Evolutionary conservation across 805 yeast species (phyloP), one percentile per base, ranked within the genome.

Genomic region (Hyphopichia homilentoma): DNA sequence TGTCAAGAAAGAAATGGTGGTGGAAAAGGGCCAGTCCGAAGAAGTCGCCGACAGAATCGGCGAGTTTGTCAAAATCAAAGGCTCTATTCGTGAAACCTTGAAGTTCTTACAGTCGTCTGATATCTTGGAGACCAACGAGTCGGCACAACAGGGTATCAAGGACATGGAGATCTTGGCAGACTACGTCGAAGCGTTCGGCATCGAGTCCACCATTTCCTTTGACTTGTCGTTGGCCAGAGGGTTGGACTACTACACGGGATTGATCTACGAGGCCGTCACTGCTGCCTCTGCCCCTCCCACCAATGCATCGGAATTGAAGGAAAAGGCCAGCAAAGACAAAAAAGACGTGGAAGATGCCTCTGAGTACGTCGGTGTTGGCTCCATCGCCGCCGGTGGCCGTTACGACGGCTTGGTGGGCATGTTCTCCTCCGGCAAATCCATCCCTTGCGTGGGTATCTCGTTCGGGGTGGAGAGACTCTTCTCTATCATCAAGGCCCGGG

Each of bases 341-440:
- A 59, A 55, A 29, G 84, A 74, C 12, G 90, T 76, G 32, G 96
- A 87, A 45, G 97, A 93, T 60, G 96, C 96, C 36, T 84, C 95
- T 33, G 97, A 86, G 43, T 87, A 84, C 48, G 97, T 93, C 34
- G 98, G 98, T 48, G 96, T 90, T 26, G 98, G 98, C 21, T 93
- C 98, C 5, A 88, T 93, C 52, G 96, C 96, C 32, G 98, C 96
- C 30, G 98, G 98, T 65, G 98, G 98, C 44, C 85, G 98, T 61
- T 93, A 93, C 61, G 98, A 93, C 61, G 83, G 84, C 50, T 75
- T 93, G 39, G 97, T 93, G 23, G 96, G 96, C 47, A 93, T 93
- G 98, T 93, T 93, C 58, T 80, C 94, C 26, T 81, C 80, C 45
- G 88, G 93, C 46, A 86, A 85, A 62, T 82, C 89, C 15, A 88